Percentiles rank a stretch among this genome's conserved stretches.
Evolutionary conservation across 73 alveolate genomes (phyloP).

Genomic region (Paramecium pentaurelia): DNA sequence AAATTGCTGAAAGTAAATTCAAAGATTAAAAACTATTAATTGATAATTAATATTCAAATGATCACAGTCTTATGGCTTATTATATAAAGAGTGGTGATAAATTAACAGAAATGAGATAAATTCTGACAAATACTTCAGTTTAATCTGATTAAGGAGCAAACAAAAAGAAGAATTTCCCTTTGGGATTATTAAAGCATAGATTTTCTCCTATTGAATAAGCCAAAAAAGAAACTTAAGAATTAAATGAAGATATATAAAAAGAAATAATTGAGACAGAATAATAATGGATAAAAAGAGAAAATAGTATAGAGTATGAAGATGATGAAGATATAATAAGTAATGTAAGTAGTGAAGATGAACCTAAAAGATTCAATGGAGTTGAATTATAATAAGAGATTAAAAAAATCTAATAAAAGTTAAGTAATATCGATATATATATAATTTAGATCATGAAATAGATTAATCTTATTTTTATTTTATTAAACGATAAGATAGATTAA

Average conservation of each 20-base stretch:
- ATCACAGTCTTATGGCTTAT: neutral
- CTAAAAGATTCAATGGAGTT: neutral
- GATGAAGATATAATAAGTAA: neutral
- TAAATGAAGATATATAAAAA: neutral
- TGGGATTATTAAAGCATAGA: neutral
- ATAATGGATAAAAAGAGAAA: neutral
- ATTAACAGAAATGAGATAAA: neutral
- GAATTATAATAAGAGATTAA: neutral
- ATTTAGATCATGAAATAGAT: neutral
- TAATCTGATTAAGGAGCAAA: neutral
- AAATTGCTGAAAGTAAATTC: neutral
- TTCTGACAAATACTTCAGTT: neutral
- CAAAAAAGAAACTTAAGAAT: neutral
- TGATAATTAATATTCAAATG: neutral
- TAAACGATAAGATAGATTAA: neutral
- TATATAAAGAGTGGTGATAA: neutral
- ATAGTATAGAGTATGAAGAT: neutral
- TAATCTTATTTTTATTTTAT: neutral
- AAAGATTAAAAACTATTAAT: neutral
- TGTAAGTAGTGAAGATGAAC: neutral
- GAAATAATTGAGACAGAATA: neutral
- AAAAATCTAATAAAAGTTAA: neutral
- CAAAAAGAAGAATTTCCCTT: neutral
- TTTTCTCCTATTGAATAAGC: neutral
- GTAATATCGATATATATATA: neutral